Percentiles rank a stretch among this genome's conserved stretches.
phyloP scores from a whole-genome alignment of 495 filamentous ascomycete species.

The Rusavskia elegans region DNA sequence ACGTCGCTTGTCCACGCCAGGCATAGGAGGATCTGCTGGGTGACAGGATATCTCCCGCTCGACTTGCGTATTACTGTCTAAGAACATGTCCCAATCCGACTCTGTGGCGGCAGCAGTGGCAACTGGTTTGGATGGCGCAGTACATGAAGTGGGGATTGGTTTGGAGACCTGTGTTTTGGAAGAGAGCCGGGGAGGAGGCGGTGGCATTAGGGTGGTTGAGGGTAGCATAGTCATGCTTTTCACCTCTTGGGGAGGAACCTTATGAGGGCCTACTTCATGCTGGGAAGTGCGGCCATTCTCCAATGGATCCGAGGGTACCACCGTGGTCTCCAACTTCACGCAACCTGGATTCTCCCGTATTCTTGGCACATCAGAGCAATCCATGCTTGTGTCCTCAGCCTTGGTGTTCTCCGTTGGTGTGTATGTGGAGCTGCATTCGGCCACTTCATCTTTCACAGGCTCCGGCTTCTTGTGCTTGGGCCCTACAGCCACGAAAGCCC shows the following conservation, averaged over 20 bases:
- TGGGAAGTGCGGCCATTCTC: too few species aligned
- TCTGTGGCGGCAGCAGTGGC: not conserved
- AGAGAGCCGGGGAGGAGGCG: not conserved
- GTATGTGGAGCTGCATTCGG: not conserved
- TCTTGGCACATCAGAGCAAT: too few species aligned
- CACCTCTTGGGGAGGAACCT: too few species aligned
- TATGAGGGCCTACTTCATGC: too few species aligned
- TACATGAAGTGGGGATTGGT: not conserved
- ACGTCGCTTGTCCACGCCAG: not conserved
- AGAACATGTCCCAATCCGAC: conserved; percentile 4
- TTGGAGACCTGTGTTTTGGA: too few species aligned
- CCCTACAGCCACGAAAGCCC: conserved; percentile 1
- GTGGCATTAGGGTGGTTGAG: not conserved
- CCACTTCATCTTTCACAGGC: not conserved
- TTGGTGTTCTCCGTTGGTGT: too few species aligned
- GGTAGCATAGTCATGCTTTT: not conserved
- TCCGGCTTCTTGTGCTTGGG: not conserved
- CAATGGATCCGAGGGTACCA: too few species aligned
- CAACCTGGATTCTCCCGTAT: too few species aligned
- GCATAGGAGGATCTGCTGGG: not conserved
- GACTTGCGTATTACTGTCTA: conserved; percentile 15
- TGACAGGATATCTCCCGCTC: conserved; percentile 8
- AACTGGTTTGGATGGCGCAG: not conserved
- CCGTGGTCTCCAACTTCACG: too few species aligned
- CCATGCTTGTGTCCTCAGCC: too few species aligned